Evolutionary conservation across 306 rosid species (phyloP).

Genomic region (Cyamopsis tetragonoloba): DNA sequence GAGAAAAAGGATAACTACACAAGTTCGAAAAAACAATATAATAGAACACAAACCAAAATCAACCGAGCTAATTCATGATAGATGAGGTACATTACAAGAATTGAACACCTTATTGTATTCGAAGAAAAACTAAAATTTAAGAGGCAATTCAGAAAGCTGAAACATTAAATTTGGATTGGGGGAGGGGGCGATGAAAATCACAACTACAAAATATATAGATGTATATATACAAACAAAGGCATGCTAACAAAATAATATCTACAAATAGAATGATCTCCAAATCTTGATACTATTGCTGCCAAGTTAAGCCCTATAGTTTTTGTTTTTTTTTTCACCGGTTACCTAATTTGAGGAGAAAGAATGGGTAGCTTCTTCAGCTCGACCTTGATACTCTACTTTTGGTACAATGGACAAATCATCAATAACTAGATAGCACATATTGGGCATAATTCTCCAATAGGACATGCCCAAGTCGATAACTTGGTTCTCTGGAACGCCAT

Average conservation of each 20-base stretch:
- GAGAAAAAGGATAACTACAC: background rate
- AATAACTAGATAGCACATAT: constrained; percentile 3
- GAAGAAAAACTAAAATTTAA: background rate
- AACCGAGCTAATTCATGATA: background rate
- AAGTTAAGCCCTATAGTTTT: background rate
- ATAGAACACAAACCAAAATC: background rate
- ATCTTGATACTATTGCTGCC: constrained; percentile 9
- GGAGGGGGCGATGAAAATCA: background rate
- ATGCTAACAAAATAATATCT: constrained; percentile 18
- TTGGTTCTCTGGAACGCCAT: constrained; percentile 20
- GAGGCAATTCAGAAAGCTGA: background rate
- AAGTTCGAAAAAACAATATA: background rate
- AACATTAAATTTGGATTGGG: background rate
- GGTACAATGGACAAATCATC: constrained; percentile 24
- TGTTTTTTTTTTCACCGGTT: background rate
- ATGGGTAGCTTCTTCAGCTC: constrained; percentile 15
- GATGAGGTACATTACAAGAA: background rate
- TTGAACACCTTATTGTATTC: background rate
- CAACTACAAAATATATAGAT: background rate
- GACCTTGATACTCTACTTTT: constrained; percentile 5
- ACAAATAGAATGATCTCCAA: constrained; percentile 19
- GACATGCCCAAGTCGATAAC: constrained; percentile 12
- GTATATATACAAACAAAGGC: constrained; percentile 23
- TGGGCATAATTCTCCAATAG: constrained; percentile 20
- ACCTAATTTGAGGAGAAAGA: background rate